These are phyloP conservation scores for Leptomonas pyrrhocoris DNA, from an alignment of 208 protist genomes.

Conservation along the genomic window DNA sequence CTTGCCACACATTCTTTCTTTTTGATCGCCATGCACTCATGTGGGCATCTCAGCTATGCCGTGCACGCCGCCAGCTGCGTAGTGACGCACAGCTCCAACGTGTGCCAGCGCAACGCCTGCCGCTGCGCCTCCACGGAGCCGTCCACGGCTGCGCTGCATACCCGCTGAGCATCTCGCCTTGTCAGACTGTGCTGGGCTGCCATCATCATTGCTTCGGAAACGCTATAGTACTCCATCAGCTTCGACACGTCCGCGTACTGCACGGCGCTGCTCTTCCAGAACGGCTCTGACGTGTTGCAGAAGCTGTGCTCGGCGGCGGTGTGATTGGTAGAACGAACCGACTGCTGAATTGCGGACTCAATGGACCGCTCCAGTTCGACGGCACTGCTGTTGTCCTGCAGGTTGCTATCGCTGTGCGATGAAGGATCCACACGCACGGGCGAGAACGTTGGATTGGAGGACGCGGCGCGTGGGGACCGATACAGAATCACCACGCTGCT, in stretches of 20 bases:
- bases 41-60: constrained; percentile 27
- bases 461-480: not conserved
- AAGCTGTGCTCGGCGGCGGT: constrained; percentile 14
- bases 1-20: not conserved
- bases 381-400: not conserved
- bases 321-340: constrained; percentile 15
- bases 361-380: constrained; percentile 8
- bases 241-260: constrained; percentile 19
- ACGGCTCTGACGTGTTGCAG: constrained; percentile 9
- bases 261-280: constrained; percentile 19
- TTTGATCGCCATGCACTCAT: too few relatives aligned
- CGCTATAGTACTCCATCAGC: constrained; percentile 30
- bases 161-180: constrained; percentile 7
- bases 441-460: not conserved
- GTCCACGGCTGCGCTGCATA: not conserved
- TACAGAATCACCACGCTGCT: constrained; percentile 57
- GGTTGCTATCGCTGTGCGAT: not conserved
- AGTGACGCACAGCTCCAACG: constrained; percentile 63
- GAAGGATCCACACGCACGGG: not conserved
- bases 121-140: constrained; percentile 7
- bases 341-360: not conserved
- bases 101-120: constrained; percentile 26
- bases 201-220: constrained; percentile 31
- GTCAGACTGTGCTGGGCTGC: constrained; percentile 32
- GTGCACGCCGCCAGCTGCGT: constrained; percentile 54